Evolutionary conservation across 257 asterid species (phyloP).

Genomic region (Solanum tarapatanum): DNA sequence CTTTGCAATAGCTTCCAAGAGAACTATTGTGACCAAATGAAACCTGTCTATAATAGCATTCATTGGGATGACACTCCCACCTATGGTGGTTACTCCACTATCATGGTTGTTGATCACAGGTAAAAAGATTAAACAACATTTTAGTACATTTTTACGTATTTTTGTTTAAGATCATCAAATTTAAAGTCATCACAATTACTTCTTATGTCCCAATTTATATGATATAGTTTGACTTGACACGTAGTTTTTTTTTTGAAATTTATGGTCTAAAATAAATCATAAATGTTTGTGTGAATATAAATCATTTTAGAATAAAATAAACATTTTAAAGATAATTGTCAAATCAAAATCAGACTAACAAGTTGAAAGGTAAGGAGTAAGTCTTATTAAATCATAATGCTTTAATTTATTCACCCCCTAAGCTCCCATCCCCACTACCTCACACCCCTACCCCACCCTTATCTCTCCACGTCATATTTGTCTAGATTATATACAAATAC

Average conservation of each 20-base stretch:
- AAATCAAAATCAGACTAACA: too few relatives aligned
- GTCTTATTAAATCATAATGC: background rate
- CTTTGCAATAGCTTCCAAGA: background rate
- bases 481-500: background rate
- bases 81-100: slow-evolving; percentile 8
- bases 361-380: too few relatives aligned
- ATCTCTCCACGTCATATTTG: background rate
- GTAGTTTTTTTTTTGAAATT: too few relatives aligned
- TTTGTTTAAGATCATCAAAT: too few relatives aligned
- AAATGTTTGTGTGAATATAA: too few relatives aligned
- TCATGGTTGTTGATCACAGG: background rate
- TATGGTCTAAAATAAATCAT: too few relatives aligned
- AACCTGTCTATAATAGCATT: background rate
- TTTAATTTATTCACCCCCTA: background rate
- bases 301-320: too few relatives aligned
- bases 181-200: too few relatives aligned
- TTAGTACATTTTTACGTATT: too few relatives aligned
- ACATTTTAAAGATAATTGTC: too few relatives aligned
- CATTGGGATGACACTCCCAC: background rate
- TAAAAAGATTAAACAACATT: background rate
- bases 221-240: background rate
- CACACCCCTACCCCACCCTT: background rate
- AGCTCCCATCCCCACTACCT: background rate
- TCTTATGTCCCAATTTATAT: too few relatives aligned
- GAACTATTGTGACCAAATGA: background rate